Percentiles rank a stretch among this genome's conserved stretches.
phyloP scores from a whole-genome alignment of 148 eudicot species.

The Silene uniflora region DNA sequence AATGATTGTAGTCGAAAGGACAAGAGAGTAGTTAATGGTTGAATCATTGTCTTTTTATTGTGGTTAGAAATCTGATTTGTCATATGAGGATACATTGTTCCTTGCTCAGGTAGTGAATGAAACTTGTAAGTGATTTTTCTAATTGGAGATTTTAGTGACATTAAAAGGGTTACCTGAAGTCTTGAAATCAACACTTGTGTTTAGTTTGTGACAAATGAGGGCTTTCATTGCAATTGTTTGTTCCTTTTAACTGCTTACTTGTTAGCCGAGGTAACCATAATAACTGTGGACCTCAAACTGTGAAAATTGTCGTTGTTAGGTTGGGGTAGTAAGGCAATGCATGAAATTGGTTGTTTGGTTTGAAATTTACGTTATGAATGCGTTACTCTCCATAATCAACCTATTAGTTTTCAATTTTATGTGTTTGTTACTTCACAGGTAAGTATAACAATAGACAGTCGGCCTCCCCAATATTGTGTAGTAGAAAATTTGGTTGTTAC shows the following conservation, averaged over 20 bases:
- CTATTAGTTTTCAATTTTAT: constrained; percentile 40
- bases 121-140: background rate
- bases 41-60: background rate
- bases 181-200: background rate
- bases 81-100: no score
- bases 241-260: background rate
- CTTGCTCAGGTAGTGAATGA: no score
- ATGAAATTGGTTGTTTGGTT: constrained; percentile 30
- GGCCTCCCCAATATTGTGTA: constrained; percentile 29
- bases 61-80: background rate
- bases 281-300: constrained; percentile 36
- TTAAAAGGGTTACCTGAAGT: background rate
- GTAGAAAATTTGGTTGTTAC: background rate
- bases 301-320: constrained; percentile 42
- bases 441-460: constrained; percentile 18
- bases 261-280: constrained; percentile 3
- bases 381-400: constrained; percentile 33
- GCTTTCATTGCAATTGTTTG: background rate
- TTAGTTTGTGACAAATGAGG: background rate
- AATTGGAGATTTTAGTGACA: background rate
- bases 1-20: constrained; percentile 5
- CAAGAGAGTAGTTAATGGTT: constrained; percentile 11
- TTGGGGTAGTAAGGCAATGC: constrained; percentile 28
- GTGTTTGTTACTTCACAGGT: constrained; percentile 26
- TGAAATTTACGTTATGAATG: constrained; percentile 32